These are phyloP conservation scores for Ilex aquifolium DNA, from an alignment of 257 asterid species.

Conservation along the genomic window DNA sequence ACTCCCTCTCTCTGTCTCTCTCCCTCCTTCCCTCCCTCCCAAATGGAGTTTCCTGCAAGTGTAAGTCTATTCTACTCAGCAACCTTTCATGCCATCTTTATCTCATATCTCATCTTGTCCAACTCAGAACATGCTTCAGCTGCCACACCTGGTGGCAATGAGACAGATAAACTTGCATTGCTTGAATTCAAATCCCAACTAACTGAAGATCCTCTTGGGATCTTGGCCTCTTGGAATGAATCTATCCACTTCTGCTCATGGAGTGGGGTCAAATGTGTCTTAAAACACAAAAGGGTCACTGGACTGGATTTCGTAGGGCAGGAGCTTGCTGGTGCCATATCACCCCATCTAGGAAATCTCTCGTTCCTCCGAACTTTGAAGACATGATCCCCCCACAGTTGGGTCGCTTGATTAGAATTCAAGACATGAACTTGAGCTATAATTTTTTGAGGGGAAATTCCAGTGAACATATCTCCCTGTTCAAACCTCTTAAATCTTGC, in stretches of 20 bases:
- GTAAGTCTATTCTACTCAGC: slow-evolving; percentile 10
- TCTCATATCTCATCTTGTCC: slow-evolving; percentile 12
- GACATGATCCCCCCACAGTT: slow-evolving; percentile 33
- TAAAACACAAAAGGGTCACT: slow-evolving; percentile 20
- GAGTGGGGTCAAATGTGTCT: slow-evolving; percentile 40
- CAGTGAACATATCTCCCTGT: slow-evolving; percentile 25
- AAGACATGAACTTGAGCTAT: slow-evolving; percentile 28
- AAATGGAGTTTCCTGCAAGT: slow-evolving; percentile 20
- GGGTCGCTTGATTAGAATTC: slow-evolving; percentile 34
- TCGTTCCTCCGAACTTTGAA: slow-evolving; percentile 31
- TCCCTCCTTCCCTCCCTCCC: no score
- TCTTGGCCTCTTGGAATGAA: slow-evolving; percentile 32
- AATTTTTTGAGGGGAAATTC: slow-evolving; percentile 35
- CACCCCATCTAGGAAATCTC: slow-evolving; percentile 40
- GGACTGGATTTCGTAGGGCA: slow-evolving; percentile 28
- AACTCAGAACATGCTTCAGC: slow-evolving; percentile 26
- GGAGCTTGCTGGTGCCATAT: slow-evolving; percentile 24
- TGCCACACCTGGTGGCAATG: slow-evolving; percentile 18
- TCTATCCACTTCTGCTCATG: slow-evolving; percentile 33
- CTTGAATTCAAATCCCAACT: slow-evolving; percentile 39
- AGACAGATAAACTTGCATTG: slow-evolving; percentile 32
- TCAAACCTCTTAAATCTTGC: slow-evolving; percentile 21
- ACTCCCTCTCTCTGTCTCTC: background rate
- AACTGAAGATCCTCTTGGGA: slow-evolving; percentile 35
- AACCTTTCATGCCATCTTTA: slow-evolving; percentile 11